Conservation (phyloP, 2,329 filamentous ascomycete species). For the Colletotrichum lentis region DNA sequence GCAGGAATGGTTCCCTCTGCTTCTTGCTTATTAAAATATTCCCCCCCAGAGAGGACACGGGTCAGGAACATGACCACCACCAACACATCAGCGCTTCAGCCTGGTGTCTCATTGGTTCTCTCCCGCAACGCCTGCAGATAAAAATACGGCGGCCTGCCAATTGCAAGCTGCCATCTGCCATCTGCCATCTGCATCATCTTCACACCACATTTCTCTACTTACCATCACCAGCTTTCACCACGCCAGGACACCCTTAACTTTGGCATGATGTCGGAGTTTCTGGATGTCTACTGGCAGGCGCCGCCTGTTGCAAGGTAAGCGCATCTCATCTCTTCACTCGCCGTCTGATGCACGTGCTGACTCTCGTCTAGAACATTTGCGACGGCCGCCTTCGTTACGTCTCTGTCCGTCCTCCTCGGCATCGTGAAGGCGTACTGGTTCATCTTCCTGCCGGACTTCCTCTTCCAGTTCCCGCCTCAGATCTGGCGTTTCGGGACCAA, state of each 20-base stretch:
- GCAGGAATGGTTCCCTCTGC: conserved; percentile 25
- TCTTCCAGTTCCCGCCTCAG: conserved; percentile 62
- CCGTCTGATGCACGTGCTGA: conserved; percentile 26
- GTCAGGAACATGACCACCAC: conserved; percentile 35
- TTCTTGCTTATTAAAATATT: conserved; percentile 28
- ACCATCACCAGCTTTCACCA: conserved; percentile 8
- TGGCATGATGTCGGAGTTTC: conserved; percentile 38
- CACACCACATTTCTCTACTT: conserved; percentile 18
- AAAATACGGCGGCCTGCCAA: conserved; percentile 19
- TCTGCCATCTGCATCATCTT: conserved; percentile 13
- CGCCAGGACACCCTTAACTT: conserved; percentile 14
- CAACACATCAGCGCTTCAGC: conserved; percentile 36
- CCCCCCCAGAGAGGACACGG: conserved; percentile 36
- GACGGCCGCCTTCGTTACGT: conserved; percentile 67
- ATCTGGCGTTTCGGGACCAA: conserved; percentile 54
- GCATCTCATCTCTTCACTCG: neutral
- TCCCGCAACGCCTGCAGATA: conserved; percentile 31
- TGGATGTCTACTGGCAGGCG: conserved; percentile 51
- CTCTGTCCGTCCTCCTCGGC: conserved; percentile 64
- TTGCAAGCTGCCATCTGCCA: conserved; percentile 31
- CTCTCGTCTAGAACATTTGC: conserved; percentile 67
- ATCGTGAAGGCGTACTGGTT: conserved; percentile 61
- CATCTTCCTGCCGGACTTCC: conserved; percentile 58
- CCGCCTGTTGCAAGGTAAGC: conserved; percentile 55
- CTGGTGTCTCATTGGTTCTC: conserved; percentile 36